phyloP scores from a whole-genome alignment of 495 filamentous ascomycete species.

The Hypoxylon cercidicola region DNA sequence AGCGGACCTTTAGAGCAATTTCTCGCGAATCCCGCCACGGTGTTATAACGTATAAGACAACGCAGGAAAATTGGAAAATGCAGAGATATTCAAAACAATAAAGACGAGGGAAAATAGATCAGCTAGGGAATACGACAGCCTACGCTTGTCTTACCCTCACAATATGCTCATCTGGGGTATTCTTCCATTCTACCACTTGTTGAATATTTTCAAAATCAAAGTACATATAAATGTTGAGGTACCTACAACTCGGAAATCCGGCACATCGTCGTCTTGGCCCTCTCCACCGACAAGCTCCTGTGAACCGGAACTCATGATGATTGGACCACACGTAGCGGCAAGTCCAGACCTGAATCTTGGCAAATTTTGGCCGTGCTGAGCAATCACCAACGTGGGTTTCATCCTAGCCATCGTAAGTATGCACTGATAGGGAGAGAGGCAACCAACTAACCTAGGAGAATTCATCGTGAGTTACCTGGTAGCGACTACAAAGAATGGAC shows the following conservation, averaged over 20 bases:
- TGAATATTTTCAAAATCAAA: too few species aligned
- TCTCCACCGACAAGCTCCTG: slow-evolving; percentile 41
- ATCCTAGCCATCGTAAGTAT: not conserved
- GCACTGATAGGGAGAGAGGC: slow-evolving; percentile 1
- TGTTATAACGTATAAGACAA: not conserved
- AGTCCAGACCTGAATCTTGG: slow-evolving; percentile 30
- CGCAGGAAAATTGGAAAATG: not conserved
- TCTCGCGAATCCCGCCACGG: slow-evolving; percentile 2
- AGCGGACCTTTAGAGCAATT: slow-evolving; percentile 18
- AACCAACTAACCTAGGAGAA: too few species aligned
- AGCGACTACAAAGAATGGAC: too few species aligned
- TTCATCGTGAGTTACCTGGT: too few species aligned
- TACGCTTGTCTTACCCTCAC: not conserved
- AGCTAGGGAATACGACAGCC: too few species aligned
- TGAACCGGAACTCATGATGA: slow-evolving; percentile 32
- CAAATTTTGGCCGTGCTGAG: slow-evolving; percentile 18
- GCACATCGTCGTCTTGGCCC: slow-evolving; percentile 39
- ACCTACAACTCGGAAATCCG: slow-evolving; percentile 36
- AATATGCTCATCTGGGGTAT: not conserved
- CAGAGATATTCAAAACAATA: not conserved
- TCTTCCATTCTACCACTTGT: not conserved
- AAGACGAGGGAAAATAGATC: too few species aligned
- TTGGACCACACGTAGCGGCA: slow-evolving; percentile 33
- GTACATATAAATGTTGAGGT: slow-evolving; percentile 3
- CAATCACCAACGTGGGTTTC: slow-evolving; percentile 22